A percentile compares a stretch with the other conserved stretches of the same genome.
phyloP scores from a whole-genome alignment of 2,329 filamentous ascomycete species.

The Colletotrichum spinosum region DNA sequence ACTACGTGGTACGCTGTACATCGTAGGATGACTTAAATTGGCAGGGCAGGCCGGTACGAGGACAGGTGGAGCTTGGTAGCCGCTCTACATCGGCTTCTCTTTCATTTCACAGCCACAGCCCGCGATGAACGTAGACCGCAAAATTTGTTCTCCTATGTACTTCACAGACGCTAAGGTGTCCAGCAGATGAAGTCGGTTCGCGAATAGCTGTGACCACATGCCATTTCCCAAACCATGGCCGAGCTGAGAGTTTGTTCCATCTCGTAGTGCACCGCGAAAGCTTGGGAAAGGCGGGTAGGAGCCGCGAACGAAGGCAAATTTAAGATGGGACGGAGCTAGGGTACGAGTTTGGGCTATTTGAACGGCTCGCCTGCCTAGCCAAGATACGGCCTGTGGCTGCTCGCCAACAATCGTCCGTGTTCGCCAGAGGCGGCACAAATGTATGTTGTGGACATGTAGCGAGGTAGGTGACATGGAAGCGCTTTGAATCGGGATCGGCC shows the following conservation, averaged over 20 bases:
- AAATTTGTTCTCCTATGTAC: too few relatives aligned
- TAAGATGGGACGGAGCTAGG: constrained; percentile 15
- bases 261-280: constrained; percentile 13
- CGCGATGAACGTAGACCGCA: too few relatives aligned
- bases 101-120: too few relatives aligned
- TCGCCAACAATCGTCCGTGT: constrained; percentile 12
- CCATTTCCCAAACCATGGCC: constrained; percentile 5
- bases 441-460: neutral
- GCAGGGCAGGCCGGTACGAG: too few relatives aligned
- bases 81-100: too few relatives aligned
- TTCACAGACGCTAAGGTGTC: too few relatives aligned
- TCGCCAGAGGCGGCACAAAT: neutral
- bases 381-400: constrained; percentile 7
- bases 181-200: too few relatives aligned
- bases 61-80: too few relatives aligned
- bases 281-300: constrained; percentile 15
- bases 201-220: neutral
- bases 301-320: neutral
- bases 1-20: neutral
- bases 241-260: constrained; percentile 13
- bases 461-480: constrained; percentile 13
- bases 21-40: neutral
- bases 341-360: constrained; percentile 20
- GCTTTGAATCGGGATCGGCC: constrained; percentile 35
- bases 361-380: constrained; percentile 18